Evolutionary conservation across 345 rosid genomes (phyloP), one percentile per base, ranked within the genome.

Genomic region (Gossypium mustelinum): DNA sequence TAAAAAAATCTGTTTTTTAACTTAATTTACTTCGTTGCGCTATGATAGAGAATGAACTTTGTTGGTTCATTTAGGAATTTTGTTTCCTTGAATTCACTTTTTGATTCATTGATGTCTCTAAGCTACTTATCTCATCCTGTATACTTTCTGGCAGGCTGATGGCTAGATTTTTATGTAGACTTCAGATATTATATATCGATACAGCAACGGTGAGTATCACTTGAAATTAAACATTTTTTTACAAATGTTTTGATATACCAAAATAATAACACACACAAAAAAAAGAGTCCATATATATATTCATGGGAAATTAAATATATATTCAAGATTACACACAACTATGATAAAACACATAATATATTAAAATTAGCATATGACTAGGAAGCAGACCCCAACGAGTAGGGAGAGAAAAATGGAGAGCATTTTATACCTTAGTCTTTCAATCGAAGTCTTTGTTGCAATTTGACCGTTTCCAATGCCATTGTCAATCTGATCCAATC

Each of bases 121-220:
- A 47, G 9, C 22, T 74, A 3, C 41, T 13, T 3, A 14, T n/a
- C 12, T 17, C 9, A 2, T 51, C 52, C 0, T 52, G 12, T 54
- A 51, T 39, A 52, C 11, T 2, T 57, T 22, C 5, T 27, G 27
- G 77, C 81, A 83, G 83, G 79, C 68, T 73, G 86, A 81, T 50
- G 78, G 82, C 11, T 81, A 65, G 12, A 66, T n/a, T 4, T 41
- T 55, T 43, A 45, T 24, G 18, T 20, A 51, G 17, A 29, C 39
- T 29, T 29, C 5, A 29, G 41, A 34, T 34, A 34, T 34, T 34
- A 34, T 34, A 4, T 34, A 4, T 34, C 7, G 41, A 34, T 34
- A 29, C 34, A 29, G 34, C 41, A 5, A 34, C 41, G 1, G 7
- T 20, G 22, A 34, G 7, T 34, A 34, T 34, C 41, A 4, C 6